Evolutionary conservation across 768 basidiomycete species (phyloP).

Genomic region (Coprinopsis strossmayeri): DNA sequence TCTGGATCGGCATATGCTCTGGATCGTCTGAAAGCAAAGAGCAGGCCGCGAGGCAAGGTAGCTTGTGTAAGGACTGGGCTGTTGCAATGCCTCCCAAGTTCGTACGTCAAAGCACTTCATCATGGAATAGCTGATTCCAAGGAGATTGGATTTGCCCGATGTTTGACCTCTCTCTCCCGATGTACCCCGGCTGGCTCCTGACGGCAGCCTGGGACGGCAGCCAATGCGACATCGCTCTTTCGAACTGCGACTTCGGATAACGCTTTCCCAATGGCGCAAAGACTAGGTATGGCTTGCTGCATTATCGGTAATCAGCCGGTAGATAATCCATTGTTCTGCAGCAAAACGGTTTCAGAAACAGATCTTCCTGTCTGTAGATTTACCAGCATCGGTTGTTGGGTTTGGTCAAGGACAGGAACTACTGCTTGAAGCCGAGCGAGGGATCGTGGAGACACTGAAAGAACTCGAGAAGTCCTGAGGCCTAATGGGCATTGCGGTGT

Average conservation of each 20-base stretch:
- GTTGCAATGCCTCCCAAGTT: slow-evolving; percentile 64
- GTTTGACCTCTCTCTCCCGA: slow-evolving; percentile 3
- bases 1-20: slow-evolving; percentile 70
- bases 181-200: slow-evolving; percentile 1
- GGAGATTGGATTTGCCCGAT: slow-evolving; percentile 6
- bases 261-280: slow-evolving; percentile 69
- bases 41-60: slow-evolving; percentile 47
- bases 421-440: slow-evolving; percentile 54
- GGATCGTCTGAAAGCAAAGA: slow-evolving; percentile 35
- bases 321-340: slow-evolving; percentile 26
- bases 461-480: slow-evolving; percentile 18
- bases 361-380: slow-evolving; percentile 69
- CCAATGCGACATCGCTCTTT: slow-evolving; percentile 58
- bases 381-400: slow-evolving; percentile 32
- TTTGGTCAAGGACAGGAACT: slow-evolving; percentile 43
- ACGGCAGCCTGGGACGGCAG: slow-evolving; percentile 25
- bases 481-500: neutral
- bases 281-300: slow-evolving; percentile 53
- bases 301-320: too few relatives aligned
- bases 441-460: slow-evolving; percentile 42
- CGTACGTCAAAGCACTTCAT: slow-evolving; percentile 19
- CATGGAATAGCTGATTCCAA: slow-evolving; percentile 3
- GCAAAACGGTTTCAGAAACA: slow-evolving; percentile 59
- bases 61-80: slow-evolving; percentile 71
- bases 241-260: slow-evolving; percentile 55